phyloP scores from a whole-genome alignment of 768 basidiomycete genomes.

The Cystoderma amianthinum region DNA sequence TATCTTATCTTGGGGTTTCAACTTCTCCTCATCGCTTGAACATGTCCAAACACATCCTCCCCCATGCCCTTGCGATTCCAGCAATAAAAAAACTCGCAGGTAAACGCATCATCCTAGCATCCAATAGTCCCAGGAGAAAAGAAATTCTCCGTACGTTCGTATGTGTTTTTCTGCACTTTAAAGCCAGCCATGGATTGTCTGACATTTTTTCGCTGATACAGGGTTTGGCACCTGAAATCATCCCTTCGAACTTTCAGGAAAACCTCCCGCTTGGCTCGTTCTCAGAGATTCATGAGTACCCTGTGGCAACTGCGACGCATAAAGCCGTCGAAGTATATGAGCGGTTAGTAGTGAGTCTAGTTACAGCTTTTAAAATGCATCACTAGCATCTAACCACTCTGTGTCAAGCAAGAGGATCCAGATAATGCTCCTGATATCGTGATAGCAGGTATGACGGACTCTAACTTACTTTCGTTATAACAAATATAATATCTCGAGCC shows the following conservation, averaged over 20 bases:
- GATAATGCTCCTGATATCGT: constrained; percentile 38
- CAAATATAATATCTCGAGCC: constrained; percentile 4
- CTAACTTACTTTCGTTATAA: neutral
- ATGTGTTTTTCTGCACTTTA: constrained; percentile 22
- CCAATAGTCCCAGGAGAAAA: constrained; percentile 77
- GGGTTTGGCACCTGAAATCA: constrained; percentile 34
- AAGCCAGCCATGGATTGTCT: no score
- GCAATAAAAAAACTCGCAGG: constrained; percentile 59
- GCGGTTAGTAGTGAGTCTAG: constrained; percentile 21
- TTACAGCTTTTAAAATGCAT: constrained; percentile 33
- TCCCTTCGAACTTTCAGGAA: constrained; percentile 63
- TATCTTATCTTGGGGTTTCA: no score
- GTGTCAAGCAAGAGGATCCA: constrained; percentile 39
- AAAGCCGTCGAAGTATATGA: constrained; percentile 31
- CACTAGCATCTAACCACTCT: constrained; percentile 68
- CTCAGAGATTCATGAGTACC: constrained; percentile 42
- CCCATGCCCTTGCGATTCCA: constrained; percentile 58
- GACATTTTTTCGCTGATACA: constrained; percentile 8
- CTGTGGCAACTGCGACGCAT: constrained; percentile 29
- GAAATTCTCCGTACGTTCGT: constrained; percentile 80
- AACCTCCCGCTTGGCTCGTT: constrained; percentile 63
- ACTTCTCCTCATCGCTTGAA: no score
- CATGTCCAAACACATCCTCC: constrained; percentile 45
- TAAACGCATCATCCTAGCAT: constrained; percentile 81
- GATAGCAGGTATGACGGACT: constrained; percentile 55